These are phyloP conservation scores for Beauveria rudraprayagi DNA, from an alignment of 2,329 filamentous ascomycete genomes.

Conservation along the genomic window DNA sequence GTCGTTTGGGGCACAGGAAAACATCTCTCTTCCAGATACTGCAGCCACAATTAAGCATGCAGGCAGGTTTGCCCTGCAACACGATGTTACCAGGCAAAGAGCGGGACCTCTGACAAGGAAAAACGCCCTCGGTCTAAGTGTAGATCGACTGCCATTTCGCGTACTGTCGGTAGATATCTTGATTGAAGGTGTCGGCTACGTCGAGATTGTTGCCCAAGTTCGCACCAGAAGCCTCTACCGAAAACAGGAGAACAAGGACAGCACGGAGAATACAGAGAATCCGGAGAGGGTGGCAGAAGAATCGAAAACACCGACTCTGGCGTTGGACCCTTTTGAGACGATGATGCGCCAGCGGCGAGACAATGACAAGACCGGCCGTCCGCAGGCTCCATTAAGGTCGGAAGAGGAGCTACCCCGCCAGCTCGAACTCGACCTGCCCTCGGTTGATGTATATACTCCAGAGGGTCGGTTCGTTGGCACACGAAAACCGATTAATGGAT, in stretches of 20 bases:
- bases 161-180: conserved; percentile 77
- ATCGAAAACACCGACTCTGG: neutral
- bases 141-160: conserved; percentile 67
- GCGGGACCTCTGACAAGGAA: conserved; percentile 64
- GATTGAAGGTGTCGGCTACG: conserved; percentile 87
- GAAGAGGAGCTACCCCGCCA: conserved; percentile 11
- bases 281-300: conserved; percentile 8
- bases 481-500: conserved; percentile 63
- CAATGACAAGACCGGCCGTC: neutral
- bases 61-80: conserved; percentile 64
- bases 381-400: neutral
- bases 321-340: conserved; percentile 18
- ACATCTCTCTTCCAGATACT: conserved; percentile 53
- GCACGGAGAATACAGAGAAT: neutral
- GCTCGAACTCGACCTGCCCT: conserved; percentile 12
- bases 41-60: conserved; percentile 57
- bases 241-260: conserved; percentile 12
- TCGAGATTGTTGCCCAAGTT: conserved; percentile 80
- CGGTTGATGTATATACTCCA: conserved; percentile 76
- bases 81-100: conserved; percentile 76
- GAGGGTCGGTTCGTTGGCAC: conserved; percentile 70
- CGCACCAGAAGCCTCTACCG: conserved; percentile 46
- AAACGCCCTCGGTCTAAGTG: conserved; percentile 52
- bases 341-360: conserved; percentile 22
- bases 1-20: conserved; percentile 48